These are phyloP conservation scores for Colletotrichum orbiculare DNA, from an alignment of 2,329 filamentous ascomycete species.

Conservation along the genomic window DNA sequence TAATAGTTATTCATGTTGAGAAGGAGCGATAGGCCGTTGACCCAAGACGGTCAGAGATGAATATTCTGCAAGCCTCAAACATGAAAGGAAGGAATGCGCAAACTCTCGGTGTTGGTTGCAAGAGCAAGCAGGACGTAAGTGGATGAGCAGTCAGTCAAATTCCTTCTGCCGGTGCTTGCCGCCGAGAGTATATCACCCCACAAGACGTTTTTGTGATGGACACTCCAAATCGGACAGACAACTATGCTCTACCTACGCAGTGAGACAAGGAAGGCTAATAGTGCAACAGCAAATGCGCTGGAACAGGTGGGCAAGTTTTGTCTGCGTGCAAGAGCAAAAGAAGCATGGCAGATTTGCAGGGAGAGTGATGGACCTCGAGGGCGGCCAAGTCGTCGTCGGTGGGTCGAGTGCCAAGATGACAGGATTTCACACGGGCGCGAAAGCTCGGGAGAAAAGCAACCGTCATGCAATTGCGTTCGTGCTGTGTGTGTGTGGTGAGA, in stretches of 20 bases:
- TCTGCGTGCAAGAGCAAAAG: slow-evolving; percentile 16
- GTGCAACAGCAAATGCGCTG: slow-evolving; percentile 1
- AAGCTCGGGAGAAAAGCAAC: slow-evolving; percentile 15
- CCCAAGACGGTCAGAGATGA: too few species aligned
- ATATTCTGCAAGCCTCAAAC: too few species aligned
- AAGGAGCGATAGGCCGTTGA: slow-evolving; percentile 6
- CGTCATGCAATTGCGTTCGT: slow-evolving; percentile 20
- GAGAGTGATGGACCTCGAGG: neutral
- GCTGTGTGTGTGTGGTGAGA: neutral
- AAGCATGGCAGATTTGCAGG: slow-evolving; percentile 30
- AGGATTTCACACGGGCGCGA: slow-evolving; percentile 32
- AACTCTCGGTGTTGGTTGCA: neutral
- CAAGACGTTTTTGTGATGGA: neutral
- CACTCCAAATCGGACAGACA: neutral
- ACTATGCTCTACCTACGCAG: slow-evolving; percentile 9
- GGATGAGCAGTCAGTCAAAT: neutral
- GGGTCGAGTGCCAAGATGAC: slow-evolving; percentile 21
- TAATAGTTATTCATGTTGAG: slow-evolving; percentile 51
- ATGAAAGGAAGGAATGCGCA: neutral
- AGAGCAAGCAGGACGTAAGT: neutral
- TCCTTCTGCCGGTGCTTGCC: neutral
- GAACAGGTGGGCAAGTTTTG: slow-evolving; percentile 1
- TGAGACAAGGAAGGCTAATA: neutral
- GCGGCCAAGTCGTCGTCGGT: slow-evolving; percentile 17
- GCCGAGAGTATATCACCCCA: neutral